phyloP scores from a whole-genome alignment of 345 rosid genomes.

The Lumnitzera racemosa region DNA sequence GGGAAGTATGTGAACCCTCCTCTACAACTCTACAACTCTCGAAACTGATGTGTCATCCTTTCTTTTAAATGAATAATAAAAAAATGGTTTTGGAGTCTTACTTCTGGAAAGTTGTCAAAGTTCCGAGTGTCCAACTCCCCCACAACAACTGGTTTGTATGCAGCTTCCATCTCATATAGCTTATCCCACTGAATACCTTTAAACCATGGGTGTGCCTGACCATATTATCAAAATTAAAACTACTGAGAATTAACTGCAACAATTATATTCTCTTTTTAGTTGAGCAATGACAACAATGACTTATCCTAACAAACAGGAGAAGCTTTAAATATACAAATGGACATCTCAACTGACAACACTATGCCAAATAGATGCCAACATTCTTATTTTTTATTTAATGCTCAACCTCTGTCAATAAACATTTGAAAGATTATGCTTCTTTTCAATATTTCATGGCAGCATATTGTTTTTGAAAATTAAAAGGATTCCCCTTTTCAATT shows the following conservation, averaged over 20 bases:
- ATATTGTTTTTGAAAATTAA: no score
- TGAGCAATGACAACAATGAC: not conserved
- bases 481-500: no score
- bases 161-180: slow-evolving; percentile 85
- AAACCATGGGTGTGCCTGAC: slow-evolving; percentile 85
- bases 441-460: no score
- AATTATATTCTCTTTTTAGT: no score
- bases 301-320: no score
- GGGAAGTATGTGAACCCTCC: not conserved
- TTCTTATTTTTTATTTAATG: not conserved
- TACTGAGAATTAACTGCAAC: not conserved
- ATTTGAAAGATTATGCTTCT: not conserved
- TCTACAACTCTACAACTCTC: not conserved
- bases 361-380: no score
- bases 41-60: not conserved
- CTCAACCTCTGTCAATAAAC: slow-evolving; percentile 1
- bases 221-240: not conserved
- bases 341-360: no score
- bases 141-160: slow-evolving; percentile 66
- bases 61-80: slow-evolving; percentile 2
- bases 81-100: slow-evolving; percentile 29
- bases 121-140: slow-evolving; percentile 97
- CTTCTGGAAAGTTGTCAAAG: slow-evolving; percentile 96
- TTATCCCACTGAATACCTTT: slow-evolving; percentile 68
- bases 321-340: no score